Percentiles rank a stretch among this genome's conserved stretches.
These are phyloP conservation scores for Mycena metata DNA, from an alignment of 768 basidiomycete species.

Conservation along the genomic window DNA sequence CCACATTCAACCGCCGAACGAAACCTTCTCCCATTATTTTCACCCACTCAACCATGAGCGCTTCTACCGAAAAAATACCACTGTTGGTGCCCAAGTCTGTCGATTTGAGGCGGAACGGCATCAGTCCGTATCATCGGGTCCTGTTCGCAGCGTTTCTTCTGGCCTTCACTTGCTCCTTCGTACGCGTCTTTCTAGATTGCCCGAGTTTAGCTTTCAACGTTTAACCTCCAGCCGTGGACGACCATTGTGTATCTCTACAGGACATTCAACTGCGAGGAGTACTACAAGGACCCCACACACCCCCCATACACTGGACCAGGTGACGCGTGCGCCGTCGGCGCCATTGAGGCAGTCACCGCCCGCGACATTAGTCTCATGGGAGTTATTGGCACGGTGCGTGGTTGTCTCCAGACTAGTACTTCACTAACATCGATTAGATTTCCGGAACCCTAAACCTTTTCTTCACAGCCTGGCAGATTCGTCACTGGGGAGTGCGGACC, in stretches of 20 bases:
- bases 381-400: constrained; percentile 18
- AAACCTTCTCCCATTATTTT: too few relatives aligned
- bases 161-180: constrained; percentile 32
- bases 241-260: constrained; percentile 27
- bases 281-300: constrained; percentile 28
- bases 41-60: too few relatives aligned
- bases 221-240: constrained; percentile 13
- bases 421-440: constrained; percentile 15
- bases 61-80: too few relatives aligned
- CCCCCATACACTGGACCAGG: constrained; percentile 27
- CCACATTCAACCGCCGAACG: too few relatives aligned
- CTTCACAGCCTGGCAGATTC: constrained; percentile 35
- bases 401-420: not conserved
- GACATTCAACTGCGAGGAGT: constrained; percentile 32
- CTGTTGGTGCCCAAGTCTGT: too few relatives aligned
- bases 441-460: constrained; percentile 27
- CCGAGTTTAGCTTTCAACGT: not conserved
- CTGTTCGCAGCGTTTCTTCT: constrained; percentile 31
- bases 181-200: not conserved
- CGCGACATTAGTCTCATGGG: constrained; percentile 30
- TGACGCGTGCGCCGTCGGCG: constrained; percentile 31
- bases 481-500: constrained; percentile 30
- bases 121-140: constrained; percentile 32
- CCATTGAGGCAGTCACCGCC: constrained; percentile 25
- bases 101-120: too few relatives aligned